Conservation (phyloP, 2,329 filamentous ascomycete species). For the Dactylellina sp. region DNA sequence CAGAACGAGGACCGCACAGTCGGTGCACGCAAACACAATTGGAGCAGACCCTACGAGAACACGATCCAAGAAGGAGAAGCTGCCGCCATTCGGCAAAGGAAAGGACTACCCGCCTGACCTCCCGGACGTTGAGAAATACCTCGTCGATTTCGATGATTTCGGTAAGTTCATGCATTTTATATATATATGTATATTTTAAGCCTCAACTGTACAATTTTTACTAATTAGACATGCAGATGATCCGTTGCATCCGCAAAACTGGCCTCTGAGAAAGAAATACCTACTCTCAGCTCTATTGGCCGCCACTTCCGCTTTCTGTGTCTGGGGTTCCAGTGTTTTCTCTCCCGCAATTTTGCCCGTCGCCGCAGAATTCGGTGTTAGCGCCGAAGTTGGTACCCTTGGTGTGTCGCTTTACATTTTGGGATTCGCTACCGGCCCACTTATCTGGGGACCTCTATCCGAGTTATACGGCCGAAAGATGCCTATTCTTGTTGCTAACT, state of each 20-base stretch:
- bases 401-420: constrained; percentile 78
- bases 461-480: constrained; percentile 77
- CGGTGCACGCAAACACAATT: constrained; percentile 50
- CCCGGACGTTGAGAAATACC: constrained; percentile 79
- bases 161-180: constrained; percentile 40
- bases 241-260: constrained; percentile 87
- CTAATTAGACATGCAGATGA: constrained; percentile 68
- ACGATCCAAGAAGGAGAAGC: constrained; percentile 45
- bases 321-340: constrained; percentile 81
- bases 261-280: constrained; percentile 83
- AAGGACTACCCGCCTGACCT: constrained; percentile 74
- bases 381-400: constrained; percentile 72
- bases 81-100: constrained; percentile 43
- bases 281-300: constrained; percentile 76
- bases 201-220: not conserved
- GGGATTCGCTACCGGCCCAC: constrained; percentile 77
- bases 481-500: constrained; percentile 72
- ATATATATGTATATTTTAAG: not conserved
- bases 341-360: constrained; percentile 74
- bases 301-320: constrained; percentile 77
- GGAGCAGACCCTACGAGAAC: constrained; percentile 37
- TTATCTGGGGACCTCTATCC: constrained; percentile 78
- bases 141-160: constrained; percentile 85
- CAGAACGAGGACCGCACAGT: constrained; percentile 45
- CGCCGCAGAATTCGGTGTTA: constrained; percentile 72